phyloP scores from a whole-genome alignment of 257 asterid genomes.

The Nicotiana knightiana region DNA sequence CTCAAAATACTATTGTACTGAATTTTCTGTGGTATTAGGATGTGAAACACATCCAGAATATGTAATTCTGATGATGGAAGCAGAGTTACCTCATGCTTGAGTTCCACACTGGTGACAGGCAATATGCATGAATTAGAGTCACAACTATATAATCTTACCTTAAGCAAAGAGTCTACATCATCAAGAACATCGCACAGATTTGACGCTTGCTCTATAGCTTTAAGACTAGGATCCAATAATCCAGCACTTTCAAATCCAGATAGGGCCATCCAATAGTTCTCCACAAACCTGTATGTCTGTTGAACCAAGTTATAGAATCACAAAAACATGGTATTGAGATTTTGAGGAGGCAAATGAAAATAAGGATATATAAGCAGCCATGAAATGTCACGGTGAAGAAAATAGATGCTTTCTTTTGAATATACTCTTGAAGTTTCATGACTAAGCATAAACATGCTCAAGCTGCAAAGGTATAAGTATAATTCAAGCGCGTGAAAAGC shows the following conservation, averaged over 20 bases:
- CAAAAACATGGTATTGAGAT: background rate
- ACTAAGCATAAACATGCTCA: background rate
- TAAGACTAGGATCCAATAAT: slow-evolving; percentile 69
- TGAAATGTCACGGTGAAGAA: background rate
- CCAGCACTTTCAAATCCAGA: slow-evolving; percentile 96
- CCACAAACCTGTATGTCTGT: slow-evolving; percentile 70
- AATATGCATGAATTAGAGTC: too few species aligned
- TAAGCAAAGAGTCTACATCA: slow-evolving; percentile 49
- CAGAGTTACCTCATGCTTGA: too few species aligned
- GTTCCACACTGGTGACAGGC: too few species aligned
- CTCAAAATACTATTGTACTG: background rate
- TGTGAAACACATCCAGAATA: background rate
- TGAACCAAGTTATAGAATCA: slow-evolving; percentile 1
- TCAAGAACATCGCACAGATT: slow-evolving; percentile 63
- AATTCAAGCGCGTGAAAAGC: background rate
- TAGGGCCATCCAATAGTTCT: slow-evolving; percentile 84
- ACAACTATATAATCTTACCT: slow-evolving; percentile 34
- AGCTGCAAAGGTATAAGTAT: background rate
- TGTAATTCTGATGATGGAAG: background rate
- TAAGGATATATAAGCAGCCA: background rate
- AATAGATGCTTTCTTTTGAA: background rate
- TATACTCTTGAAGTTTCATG: background rate
- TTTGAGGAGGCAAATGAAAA: background rate
- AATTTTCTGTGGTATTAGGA: background rate
- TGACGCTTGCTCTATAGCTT: slow-evolving; percentile 58